Evolutionary conservation across 169 alveolate species (phyloP), one percentile per base, ranked within the genome.

Genomic region (Plasmodium chabaudi): DNA sequence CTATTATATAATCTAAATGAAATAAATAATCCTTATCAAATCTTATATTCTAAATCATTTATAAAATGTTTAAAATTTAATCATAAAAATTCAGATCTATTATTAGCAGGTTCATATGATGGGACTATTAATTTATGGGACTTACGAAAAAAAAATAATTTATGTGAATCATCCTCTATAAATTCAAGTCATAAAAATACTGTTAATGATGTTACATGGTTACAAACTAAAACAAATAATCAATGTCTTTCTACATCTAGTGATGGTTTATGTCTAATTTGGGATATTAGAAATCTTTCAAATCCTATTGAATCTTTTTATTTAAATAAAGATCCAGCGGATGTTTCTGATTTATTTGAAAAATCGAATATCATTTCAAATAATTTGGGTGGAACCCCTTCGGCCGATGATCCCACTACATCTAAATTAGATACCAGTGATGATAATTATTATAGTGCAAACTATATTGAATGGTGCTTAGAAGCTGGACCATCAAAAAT

Each of bases 401-500:
- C 57, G 12, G 5, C 51, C 9, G 51, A 63, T 0, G 19, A 71
- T 27, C 42, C 3, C 9, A 23, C 19, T n/a, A 27, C 10, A 12
- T n/a, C 12, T 34, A 34, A 70, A 17, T 15, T 39, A 10, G 2
- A 19, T 9, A 17, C 27, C 9, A 39, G 15, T 23, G 7, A 19
- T 15, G 15, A 23, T 17, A 77, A 64, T 56, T 63, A 46, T 59
- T 82, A 82, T 60, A 67, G 90, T 47, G 84, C 90, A 23, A 82
- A 82, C 51, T 82, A 82, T 46, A 49, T 82, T 10, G 90, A 82
- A 17, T 82, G 90, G 90, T 67, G 68, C 47, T 9, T 82, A 39
- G 90, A 82, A 60, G 90, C 90, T 10, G 90, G 90, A 3, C 90
- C 90, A 6, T 82, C 90, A n/a, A 82, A 82, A 61, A 82, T 82